Evolutionary conservation across 345 rosid species (phyloP), one percentile per base, ranked within the genome.

Genomic region (Citrus glauca): DNA sequence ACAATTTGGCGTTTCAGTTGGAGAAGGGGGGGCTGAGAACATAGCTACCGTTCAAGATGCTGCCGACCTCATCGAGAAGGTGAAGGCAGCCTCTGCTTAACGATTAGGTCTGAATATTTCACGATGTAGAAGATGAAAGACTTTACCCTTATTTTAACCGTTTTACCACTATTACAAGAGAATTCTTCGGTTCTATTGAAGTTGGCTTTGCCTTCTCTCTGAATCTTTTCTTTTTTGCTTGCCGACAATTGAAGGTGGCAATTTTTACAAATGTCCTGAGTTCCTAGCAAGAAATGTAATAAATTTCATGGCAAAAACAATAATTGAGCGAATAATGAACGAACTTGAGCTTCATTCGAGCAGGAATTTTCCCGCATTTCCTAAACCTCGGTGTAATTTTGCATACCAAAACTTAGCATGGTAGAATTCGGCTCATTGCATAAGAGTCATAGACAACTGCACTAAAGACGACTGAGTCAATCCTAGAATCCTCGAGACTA

Each of bases 11-110:
- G 91, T 91, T 72, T 86, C 91, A 22, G 63, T 91, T 7, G 92
- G 94, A 66, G 92, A 88, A 85, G 82, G 77, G 7, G 92, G 92
- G 27, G 92, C 91, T 0, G 88, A 91, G 82, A 85, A 88, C 82
- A 85, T 86, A 22, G 72, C 79, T 6, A 91, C 91, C 4, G 89
- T 89, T 78, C 89, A 87, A 79, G 92, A 89, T 24, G 94, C 94
- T 6, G 92, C 94, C 2, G 87, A 86, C 82, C 85, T 91, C 75
- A 85, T 91, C 16, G 86, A 85, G 83, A 86, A 89, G 81, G 87
- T 91, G 67, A 86, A 84, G 83, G 81, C 86, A 4, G 82, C 84
- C 0, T 61, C 87, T 2, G 72, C 80, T 69, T 80, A 30, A 33
- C 10, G 53, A 24, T 38, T 38, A 81, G 67, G 30, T 45, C 64